These are phyloP conservation scores for Dactylellina sp. DNA, from an alignment of 2,329 filamentous ascomycete genomes.

Conservation along the genomic window DNA sequence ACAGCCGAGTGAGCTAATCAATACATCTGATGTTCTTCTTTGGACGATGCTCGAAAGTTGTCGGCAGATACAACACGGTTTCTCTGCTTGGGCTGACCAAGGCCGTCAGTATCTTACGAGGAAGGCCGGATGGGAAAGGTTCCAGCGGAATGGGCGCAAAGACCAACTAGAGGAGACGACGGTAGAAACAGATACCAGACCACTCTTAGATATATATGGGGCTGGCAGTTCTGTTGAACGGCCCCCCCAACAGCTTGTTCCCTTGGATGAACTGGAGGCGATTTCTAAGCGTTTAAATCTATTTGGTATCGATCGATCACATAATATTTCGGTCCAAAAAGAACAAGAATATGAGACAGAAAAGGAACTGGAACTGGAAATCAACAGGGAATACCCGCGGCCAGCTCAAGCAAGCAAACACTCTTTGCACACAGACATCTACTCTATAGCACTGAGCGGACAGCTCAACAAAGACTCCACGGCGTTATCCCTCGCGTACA, in stretches of 20 bases:
- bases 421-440: too few species aligned
- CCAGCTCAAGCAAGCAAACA: too few species aligned
- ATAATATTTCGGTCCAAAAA: too few species aligned
- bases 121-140: slow-evolving; percentile 35
- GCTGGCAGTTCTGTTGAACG: too few species aligned
- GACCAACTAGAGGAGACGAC: slow-evolving; percentile 68
- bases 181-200: slow-evolving; percentile 59
- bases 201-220: slow-evolving; percentile 55
- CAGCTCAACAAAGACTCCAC: too few species aligned
- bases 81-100: slow-evolving; percentile 73
- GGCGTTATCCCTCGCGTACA: too few species aligned
- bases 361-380: too few species aligned
- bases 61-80: slow-evolving; percentile 66
- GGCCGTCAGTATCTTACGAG: slow-evolving; percentile 67
- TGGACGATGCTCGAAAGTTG: slow-evolving; percentile 74
- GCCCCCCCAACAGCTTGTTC: neutral
- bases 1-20: slow-evolving; percentile 61
- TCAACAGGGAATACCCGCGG: too few species aligned
- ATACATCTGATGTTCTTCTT: slow-evolving; percentile 69
- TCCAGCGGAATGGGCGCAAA: slow-evolving; percentile 70
- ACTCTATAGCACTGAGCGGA: too few species aligned
- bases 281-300: slow-evolving; percentile 64
- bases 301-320: too few species aligned
- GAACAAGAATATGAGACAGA: too few species aligned
- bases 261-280: slow-evolving; percentile 57